Evolutionary conservation across 164 flowering plant species (phyloP).

Genomic region (Pachysandra terminalis): DNA sequence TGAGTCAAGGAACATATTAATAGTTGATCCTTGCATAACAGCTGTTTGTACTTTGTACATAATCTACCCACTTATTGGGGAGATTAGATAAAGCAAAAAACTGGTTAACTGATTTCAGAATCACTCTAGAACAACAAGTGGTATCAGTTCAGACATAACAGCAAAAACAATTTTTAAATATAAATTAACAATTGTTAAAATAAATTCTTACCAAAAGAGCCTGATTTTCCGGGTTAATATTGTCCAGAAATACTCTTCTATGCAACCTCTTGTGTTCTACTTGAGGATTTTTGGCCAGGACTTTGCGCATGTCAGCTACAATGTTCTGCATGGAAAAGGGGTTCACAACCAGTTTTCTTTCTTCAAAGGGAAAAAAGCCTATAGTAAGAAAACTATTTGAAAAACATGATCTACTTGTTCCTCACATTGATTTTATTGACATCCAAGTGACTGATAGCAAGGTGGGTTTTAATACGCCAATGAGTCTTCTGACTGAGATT

Average conservation of each 20-base stretch:
- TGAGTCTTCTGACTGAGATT: slow-evolving; percentile 95
- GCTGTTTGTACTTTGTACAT: not conserved
- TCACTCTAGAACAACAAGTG: not conserved
- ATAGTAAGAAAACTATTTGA: no score
- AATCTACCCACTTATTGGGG: not conserved
- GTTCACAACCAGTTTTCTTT: not conserved
- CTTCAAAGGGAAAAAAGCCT: not conserved
- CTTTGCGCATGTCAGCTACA: slow-evolving; percentile 98
- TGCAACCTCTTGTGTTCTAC: slow-evolving; percentile 95
- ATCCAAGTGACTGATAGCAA: slow-evolving; percentile 94
- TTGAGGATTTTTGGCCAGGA: slow-evolving; percentile 93
- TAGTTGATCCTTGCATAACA: not conserved
- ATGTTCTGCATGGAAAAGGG: slow-evolving; percentile 56
- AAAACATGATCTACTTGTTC: not conserved
- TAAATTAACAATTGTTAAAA: not conserved
- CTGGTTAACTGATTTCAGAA: not conserved
- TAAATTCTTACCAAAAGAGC: slow-evolving; percentile 64
- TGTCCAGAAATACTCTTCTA: slow-evolving; percentile 83
- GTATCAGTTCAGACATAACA: not conserved
- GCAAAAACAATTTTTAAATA: not conserved
- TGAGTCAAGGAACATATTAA: not conserved
- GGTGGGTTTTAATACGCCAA: slow-evolving; percentile 94
- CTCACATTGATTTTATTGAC: slow-evolving; percentile 88
- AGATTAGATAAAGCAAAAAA: not conserved
- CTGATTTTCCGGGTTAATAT: slow-evolving; percentile 78